Percentiles rank a stretch among this genome's conserved stretches.
These are phyloP conservation scores for Verticillium zaregamsianum DNA, from an alignment of 2,329 filamentous ascomycete genomes.

Conservation along the genomic window DNA sequence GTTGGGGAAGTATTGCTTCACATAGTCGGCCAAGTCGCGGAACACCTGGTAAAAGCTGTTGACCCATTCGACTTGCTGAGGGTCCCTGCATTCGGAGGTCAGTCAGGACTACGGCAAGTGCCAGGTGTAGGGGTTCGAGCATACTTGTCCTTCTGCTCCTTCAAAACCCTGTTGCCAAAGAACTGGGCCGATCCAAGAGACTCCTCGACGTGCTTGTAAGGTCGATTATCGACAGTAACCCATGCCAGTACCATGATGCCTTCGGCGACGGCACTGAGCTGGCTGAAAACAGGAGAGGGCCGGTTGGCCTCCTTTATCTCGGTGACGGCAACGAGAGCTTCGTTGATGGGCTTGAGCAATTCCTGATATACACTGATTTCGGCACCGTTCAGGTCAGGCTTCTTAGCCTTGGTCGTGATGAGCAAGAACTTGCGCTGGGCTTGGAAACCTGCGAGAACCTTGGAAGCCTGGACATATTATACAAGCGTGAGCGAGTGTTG, in stretches of 20 bases:
- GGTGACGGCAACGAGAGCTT: constrained; percentile 72
- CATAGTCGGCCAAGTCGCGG: constrained; percentile 75
- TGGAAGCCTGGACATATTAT: constrained; percentile 34
- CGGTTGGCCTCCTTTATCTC: constrained; percentile 81
- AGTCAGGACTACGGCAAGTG: not conserved
- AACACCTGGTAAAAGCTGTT: constrained; percentile 91
- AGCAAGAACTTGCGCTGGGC: constrained; percentile 86
- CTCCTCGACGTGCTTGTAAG: constrained; percentile 81
- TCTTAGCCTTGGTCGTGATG: constrained; percentile 86
- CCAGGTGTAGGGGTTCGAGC: constrained; percentile 5
- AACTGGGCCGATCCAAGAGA: constrained; percentile 82
- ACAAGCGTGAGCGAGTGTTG: not conserved
- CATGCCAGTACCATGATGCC: constrained; percentile 87
- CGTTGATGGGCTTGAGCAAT: constrained; percentile 82
- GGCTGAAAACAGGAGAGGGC: constrained; percentile 69
- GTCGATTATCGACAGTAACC: constrained; percentile 81
- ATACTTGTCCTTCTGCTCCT: constrained; percentile 74
- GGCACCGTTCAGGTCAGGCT: constrained; percentile 65
- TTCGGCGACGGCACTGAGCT: constrained; percentile 83
- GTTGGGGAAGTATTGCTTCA: constrained; percentile 74
- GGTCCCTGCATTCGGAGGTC: constrained; percentile 55
- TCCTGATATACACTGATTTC: constrained; percentile 66
- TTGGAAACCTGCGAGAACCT: constrained; percentile 63
- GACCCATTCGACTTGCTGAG: constrained; percentile 80
- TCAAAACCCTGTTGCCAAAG: constrained; percentile 90